A percentile compares a stretch with the other conserved stretches of the same genome.
These are phyloP conservation scores for Calonectria henricotiae DNA, from an alignment of 2,329 filamentous ascomycete species.

Conservation along the genomic window DNA sequence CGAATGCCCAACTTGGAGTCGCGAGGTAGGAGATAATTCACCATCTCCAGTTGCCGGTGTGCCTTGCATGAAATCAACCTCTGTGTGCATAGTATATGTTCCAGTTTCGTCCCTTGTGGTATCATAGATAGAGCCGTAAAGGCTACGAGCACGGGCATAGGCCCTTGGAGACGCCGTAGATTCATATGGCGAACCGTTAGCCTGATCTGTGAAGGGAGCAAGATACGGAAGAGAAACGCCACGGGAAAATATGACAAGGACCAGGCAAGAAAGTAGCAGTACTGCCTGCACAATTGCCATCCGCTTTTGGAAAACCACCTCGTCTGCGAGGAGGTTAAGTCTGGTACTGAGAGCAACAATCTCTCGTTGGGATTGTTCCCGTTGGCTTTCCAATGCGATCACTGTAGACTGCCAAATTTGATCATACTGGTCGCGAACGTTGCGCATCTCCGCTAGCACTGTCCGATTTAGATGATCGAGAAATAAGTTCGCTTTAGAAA, in stretches of 20 bases:
- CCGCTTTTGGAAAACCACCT: conserved; percentile 88
- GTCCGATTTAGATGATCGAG: conserved; percentile 90
- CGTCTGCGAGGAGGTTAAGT: conserved; percentile 92
- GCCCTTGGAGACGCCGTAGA: conserved; percentile 41
- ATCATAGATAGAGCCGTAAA: conserved; percentile 41
- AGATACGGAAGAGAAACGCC: conserved; percentile 62
- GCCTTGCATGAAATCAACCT: conserved; percentile 35
- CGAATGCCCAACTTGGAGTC: conserved; percentile 32
- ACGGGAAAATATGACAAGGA: conserved; percentile 86
- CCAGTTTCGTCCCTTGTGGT: conserved; percentile 21
- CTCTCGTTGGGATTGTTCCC: conserved; percentile 87
- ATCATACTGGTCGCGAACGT: conserved; percentile 89
- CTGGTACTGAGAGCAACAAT: conserved; percentile 86
- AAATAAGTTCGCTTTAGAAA: conserved; percentile 87
- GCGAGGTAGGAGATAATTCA: conserved; percentile 23
- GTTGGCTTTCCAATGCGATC: conserved; percentile 90
- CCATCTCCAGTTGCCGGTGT: conserved; percentile 11
- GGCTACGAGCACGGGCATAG: conserved; percentile 37
- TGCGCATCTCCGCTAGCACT: conserved; percentile 85
- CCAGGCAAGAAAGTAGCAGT: conserved; percentile 87
- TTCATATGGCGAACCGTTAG: conserved; percentile 45
- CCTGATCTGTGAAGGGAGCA: conserved; percentile 53
- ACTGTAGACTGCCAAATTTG: conserved; percentile 97
- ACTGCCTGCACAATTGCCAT: conserved; percentile 95
- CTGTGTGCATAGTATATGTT: conserved; percentile 35